These are phyloP conservation scores for Fusarium phyllophilum DNA, from an alignment of 2,329 filamentous ascomycete species.

Conservation along the genomic window DNA sequence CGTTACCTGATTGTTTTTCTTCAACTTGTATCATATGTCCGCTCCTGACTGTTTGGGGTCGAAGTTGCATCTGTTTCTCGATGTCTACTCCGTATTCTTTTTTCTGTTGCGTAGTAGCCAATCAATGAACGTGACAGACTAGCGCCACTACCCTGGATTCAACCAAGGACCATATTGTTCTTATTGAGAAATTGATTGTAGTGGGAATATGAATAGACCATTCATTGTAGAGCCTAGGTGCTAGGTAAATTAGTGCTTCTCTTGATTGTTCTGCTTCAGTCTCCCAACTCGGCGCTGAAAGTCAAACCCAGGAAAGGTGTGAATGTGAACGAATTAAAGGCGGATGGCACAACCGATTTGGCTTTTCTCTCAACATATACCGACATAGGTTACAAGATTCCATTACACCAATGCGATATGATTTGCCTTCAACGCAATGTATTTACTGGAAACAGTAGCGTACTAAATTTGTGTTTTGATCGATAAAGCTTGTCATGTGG, in stretches of 20 bases:
- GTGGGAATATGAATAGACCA: background rate
- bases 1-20: background rate
- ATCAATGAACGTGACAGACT: slow-evolving; percentile 16
- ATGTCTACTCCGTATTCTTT: slow-evolving; percentile 8
- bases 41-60: background rate
- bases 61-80: background rate
- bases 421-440: background rate
- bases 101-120: background rate
- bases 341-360: background rate
- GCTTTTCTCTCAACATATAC: background rate
- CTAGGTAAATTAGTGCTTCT: background rate
- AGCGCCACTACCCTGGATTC: slow-evolving; percentile 16
- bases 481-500: background rate
- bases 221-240: background rate
- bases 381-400: background rate
- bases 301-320: too few relatives aligned
- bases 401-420: background rate
- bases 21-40: background rate
- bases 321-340: background rate
- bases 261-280: background rate
- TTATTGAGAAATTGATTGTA: background rate
- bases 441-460: background rate
- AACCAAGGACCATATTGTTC: background rate
- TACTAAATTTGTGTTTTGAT: background rate
- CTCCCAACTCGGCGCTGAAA: background rate